A percentile compares a stretch with the other conserved stretches of the same genome.
phyloP scores from a whole-genome alignment of 306 rosid genomes.

The Ammopiptanthus mongolicus region DNA sequence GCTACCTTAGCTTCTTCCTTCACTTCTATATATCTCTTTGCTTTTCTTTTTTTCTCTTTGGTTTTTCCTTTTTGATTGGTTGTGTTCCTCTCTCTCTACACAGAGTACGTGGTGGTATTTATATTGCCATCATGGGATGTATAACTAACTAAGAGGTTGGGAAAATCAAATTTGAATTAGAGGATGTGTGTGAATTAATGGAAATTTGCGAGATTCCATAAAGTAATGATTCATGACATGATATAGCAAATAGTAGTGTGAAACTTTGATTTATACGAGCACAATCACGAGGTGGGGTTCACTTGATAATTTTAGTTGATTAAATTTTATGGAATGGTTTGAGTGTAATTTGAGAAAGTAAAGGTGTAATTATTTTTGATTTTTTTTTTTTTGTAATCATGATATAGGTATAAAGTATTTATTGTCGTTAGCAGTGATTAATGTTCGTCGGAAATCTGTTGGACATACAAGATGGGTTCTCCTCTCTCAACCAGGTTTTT shows the following conservation, averaged over 20 bases:
- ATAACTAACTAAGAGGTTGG: slow-evolving; percentile 8
- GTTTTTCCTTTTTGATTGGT: neutral
- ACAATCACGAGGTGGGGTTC: neutral
- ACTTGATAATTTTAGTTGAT: neutral
- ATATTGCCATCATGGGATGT: neutral
- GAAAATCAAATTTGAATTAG: slow-evolving; percentile 17
- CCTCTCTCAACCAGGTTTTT: no score
- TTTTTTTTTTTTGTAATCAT: no score
- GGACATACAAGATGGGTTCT: no score
- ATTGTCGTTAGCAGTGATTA: no score
- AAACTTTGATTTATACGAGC: neutral
- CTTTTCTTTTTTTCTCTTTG: neutral
- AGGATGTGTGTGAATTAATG: slow-evolving; percentile 26
- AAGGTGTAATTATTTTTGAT: no score
- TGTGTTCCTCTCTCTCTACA: neutral
- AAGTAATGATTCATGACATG: neutral
- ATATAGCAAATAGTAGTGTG: slow-evolving; percentile 16
- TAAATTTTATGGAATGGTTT: no score
- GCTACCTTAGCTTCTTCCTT: neutral
- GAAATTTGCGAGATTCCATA: slow-evolving; percentile 27
- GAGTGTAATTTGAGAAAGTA: no score
- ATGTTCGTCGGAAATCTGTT: no score
- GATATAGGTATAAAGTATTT: no score
- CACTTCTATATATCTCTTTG: neutral
- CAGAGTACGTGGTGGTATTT: neutral